These are phyloP conservation scores for Arthroderma uncinatum DNA, from an alignment of 2,329 filamentous ascomycete species.

Conservation along the genomic window DNA sequence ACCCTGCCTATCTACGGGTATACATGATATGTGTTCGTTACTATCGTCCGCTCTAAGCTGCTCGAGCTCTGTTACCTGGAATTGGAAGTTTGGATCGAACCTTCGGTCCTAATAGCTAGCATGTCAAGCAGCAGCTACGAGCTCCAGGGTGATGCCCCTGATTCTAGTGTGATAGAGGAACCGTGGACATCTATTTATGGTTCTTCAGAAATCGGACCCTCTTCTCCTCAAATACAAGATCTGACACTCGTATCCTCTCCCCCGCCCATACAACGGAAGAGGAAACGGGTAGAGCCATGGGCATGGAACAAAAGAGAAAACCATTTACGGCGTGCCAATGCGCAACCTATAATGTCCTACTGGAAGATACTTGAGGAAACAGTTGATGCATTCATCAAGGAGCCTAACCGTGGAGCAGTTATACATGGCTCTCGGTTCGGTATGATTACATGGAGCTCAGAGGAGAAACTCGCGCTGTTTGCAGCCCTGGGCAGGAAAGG, in stretches of 20 bases:
- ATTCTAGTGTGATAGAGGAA: not conserved
- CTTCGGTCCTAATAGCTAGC: not conserved
- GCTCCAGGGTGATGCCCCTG: not conserved
- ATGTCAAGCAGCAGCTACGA: conserved; percentile 8
- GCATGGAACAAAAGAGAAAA: conserved; percentile 6
- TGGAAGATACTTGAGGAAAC: conserved; percentile 44
- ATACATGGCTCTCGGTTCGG: conserved; percentile 50
- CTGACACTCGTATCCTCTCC: conserved; percentile 10
- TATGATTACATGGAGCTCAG: conserved; percentile 54
- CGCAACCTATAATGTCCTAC: conserved; percentile 28
- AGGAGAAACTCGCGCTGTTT: conserved; percentile 64
- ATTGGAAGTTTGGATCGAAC: not conserved
- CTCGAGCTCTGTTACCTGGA: not conserved
- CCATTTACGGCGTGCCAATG: not conserved
- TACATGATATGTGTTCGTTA: conserved; percentile 1
- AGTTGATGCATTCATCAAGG: conserved; percentile 33
- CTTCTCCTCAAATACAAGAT: conserved; percentile 14
- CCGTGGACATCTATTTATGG: not conserved
- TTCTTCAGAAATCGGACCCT: conserved; percentile 7
- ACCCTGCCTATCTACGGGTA: not conserved
- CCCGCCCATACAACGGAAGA: conserved; percentile 1
- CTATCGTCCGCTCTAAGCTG: not conserved
- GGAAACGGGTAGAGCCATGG: not conserved
- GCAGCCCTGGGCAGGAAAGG: conserved; percentile 54
- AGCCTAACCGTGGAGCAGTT: conserved; percentile 5